Evolutionary conservation across 75 land plant genomes (phyloP), one percentile per base, ranked within the genome.

Genomic region (Adiantum capillusveneris): DNA sequence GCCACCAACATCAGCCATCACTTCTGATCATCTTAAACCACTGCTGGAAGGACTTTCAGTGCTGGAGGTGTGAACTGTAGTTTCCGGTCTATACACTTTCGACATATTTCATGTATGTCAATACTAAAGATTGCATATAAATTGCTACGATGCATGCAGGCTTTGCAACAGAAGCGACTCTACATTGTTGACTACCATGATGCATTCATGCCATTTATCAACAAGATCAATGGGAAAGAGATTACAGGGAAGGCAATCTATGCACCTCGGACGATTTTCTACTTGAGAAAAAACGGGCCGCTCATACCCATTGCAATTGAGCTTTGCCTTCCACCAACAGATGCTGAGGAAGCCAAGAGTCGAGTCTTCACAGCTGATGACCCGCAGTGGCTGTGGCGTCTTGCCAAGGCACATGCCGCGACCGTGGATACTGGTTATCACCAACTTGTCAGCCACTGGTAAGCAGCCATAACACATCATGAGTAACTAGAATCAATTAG

Each of bases 301-400:
- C 25, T 76, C 25, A 56, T 16, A 29, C 78, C 78, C 1, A 62
- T 72, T n/a, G 78, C 79, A 51, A 76, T 76, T 44, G 79, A 72
- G 62, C n/a, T 76, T 39, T 49, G 65, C 42, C 44, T 76, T n/a
- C 79, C 70, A 9, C 64, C 59, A 5, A 41, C 9, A 6, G 22
- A 27, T 17, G 48, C 39, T 12, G 7, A 26, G 13, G 19, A 30
- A 0, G 17, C 20, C 39, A 41, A 41, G 43, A 58, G 58, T 6
- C 60, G 75, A 1, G 79, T 76, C 11, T 66, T 72, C 11, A 62
- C 14, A 14, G 43, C 14, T 9, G 12, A 65, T 6, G 77, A 69
- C 20, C 57, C 48, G 6, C 24, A 31, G 16, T 9, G 21, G 2
- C 65, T 57, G 1, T 76, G 79, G 79, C 46, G 31, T n/a, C 63